Percentiles rank a stretch among this genome's conserved stretches.
Conservation (phyloP, 2,329 filamentous ascomycete species). For the Endoconidiophora laricicola region DNA sequence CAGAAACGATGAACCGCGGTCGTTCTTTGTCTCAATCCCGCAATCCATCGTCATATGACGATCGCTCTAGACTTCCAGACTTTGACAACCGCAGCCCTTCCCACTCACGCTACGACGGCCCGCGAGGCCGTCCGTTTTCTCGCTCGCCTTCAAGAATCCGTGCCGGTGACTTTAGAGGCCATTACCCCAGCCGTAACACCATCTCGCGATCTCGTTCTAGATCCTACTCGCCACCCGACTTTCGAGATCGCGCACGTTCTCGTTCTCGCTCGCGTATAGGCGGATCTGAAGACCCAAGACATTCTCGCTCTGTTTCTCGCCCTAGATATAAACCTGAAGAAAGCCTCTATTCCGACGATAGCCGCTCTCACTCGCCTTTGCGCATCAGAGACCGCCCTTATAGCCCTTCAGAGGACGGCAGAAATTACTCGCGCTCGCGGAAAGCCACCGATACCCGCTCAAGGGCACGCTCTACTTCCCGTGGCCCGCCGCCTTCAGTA, state of each 20-base stretch:
- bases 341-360: background rate
- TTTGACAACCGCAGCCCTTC: background rate
- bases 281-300: background rate
- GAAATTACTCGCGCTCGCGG: background rate
- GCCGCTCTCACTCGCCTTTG: conserved; percentile 3
- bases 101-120: too few species aligned
- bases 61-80: background rate
- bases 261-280: background rate
- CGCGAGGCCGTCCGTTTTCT: background rate
- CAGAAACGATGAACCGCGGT: background rate
- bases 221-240: background rate
- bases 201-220: background rate
- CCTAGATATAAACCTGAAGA: background rate
- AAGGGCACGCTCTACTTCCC: conserved; percentile 4
- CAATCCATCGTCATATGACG: background rate
- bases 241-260: conserved; percentile 5
- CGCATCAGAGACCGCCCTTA: background rate
- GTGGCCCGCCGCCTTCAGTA: conserved; percentile 4
- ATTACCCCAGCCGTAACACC: background rate
- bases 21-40: conserved; percentile 2
- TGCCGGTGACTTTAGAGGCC: background rate
- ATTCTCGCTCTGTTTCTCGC: background rate
- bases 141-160: conserved; percentile 3
- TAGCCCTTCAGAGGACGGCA: background rate
- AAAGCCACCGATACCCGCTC: too few species aligned